phyloP scores from a whole-genome alignment of 192 early-diverging fungal genomes.

The Umbelopsis ramanniana region DNA sequence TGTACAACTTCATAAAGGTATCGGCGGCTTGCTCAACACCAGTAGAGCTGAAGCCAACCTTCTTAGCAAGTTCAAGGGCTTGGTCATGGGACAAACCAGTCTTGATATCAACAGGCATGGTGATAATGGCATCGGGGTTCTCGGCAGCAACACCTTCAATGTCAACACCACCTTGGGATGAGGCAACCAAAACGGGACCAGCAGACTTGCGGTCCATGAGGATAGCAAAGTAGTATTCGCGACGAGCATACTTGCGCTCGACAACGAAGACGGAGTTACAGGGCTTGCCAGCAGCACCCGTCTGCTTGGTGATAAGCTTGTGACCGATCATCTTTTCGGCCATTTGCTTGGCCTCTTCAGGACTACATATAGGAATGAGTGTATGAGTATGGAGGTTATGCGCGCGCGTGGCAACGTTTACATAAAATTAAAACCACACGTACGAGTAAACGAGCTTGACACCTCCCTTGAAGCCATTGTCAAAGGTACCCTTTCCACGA shows the following conservation, averaged over 20 bases:
- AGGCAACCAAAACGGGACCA: conserved; percentile 96
- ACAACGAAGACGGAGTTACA: conserved; percentile 95
- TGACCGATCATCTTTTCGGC: conserved; percentile 96
- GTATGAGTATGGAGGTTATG: background rate
- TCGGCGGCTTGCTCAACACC: conserved; percentile 86
- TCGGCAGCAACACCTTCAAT: conserved; percentile 96
- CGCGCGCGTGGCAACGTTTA: no score
- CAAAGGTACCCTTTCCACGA: conserved; percentile 97
- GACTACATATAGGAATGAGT: conserved; percentile 49
- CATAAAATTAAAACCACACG: conserved; percentile 36
- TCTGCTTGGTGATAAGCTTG: conserved; percentile 99
- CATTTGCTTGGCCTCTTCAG: conserved; percentile 84
- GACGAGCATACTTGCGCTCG: conserved; percentile 95
- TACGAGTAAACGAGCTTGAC: conserved; percentile 92
- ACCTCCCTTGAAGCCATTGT: conserved; percentile 95
- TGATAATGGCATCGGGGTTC: conserved; percentile 95
- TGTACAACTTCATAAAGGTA: conserved; percentile 92
- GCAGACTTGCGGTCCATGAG: conserved; percentile 94
- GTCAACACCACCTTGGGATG: conserved; percentile 97
- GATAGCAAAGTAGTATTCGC: conserved; percentile 99
- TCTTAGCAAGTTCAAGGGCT: conserved; percentile 77
- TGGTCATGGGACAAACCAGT: conserved; percentile 76
- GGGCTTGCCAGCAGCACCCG: conserved; percentile 89
- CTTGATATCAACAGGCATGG: conserved; percentile 89
- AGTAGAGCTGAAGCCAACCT: conserved; percentile 88